phyloP scores from a whole-genome alignment of 192 early-diverging fungal genomes.

The Backusella circina region DNA sequence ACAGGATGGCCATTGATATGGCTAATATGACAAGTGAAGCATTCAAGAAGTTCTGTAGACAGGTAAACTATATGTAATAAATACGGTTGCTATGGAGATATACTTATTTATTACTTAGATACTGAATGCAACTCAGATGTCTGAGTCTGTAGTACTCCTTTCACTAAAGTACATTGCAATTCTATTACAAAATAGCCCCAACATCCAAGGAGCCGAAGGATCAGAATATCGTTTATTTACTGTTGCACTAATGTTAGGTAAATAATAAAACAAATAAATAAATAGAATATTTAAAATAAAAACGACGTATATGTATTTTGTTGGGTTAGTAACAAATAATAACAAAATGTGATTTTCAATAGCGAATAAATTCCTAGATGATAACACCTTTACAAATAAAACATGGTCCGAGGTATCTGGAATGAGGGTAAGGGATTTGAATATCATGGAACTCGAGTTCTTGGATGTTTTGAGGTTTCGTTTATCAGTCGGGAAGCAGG shows the following conservation, averaged over 20 bases:
- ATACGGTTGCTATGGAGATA: background rate
- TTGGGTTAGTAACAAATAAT: background rate
- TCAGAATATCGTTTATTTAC: slow-evolving; percentile 56
- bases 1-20: slow-evolving; percentile 22
- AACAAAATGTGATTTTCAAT: background rate
- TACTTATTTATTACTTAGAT: slow-evolving; percentile 26
- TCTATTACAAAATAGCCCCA: slow-evolving; percentile 34
- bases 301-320: background rate
- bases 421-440: slow-evolving; percentile 77
- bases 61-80: slow-evolving; percentile 16
- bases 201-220: slow-evolving; percentile 49
- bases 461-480: slow-evolving; percentile 70
- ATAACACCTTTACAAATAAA: slow-evolving; percentile 89
- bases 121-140: slow-evolving; percentile 45
- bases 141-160: slow-evolving; percentile 49
- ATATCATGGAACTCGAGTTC: slow-evolving; percentile 83
- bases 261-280: slow-evolving; percentile 1
- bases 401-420: slow-evolving; percentile 85
- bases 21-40: slow-evolving; percentile 23
- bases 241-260: slow-evolving; percentile 49
- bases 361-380: slow-evolving; percentile 83
- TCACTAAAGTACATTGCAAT: slow-evolving; percentile 53
- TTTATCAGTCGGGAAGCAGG: slow-evolving; percentile 60
- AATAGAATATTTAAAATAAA: background rate
- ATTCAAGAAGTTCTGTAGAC: slow-evolving; percentile 38